These are phyloP conservation scores for Pichia ethanolica DNA, from an alignment of 805 yeast genomes.

Conservation along the genomic window DNA sequence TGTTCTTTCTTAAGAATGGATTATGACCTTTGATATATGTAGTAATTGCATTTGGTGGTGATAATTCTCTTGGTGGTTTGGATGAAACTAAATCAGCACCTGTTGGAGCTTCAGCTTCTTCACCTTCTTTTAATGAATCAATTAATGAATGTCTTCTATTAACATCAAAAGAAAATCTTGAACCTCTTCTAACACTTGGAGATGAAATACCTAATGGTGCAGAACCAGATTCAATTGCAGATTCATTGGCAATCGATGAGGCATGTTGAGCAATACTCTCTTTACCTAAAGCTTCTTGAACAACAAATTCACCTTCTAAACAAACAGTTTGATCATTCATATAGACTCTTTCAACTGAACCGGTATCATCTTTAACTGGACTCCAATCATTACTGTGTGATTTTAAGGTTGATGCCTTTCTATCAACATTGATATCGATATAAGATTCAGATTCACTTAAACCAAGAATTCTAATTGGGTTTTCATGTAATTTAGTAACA, in stretches of 20 bases:
- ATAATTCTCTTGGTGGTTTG: constrained; percentile 63
- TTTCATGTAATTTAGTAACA: constrained; percentile 63
- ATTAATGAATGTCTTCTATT: constrained; percentile 32
- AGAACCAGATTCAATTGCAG: constrained; percentile 15
- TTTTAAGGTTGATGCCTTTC: constrained; percentile 40
- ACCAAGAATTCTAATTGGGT: constrained; percentile 76
- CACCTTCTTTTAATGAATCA: constrained; percentile 19
- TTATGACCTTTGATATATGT: constrained; percentile 74
- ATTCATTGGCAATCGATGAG: constrained; percentile 19
- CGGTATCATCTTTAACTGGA: constrained; percentile 52
- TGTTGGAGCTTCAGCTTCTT: constrained; percentile 37
- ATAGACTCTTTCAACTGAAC: constrained; percentile 85
- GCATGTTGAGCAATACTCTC: constrained; percentile 42
- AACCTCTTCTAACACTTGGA: constrained; percentile 30
- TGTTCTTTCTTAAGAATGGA: constrained; percentile 83
- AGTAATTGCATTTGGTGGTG: constrained; percentile 73
- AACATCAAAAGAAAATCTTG: constrained; percentile 46
- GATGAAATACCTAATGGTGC: constrained; percentile 23
- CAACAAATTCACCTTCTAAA: constrained; percentile 71
- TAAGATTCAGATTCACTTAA: constrained; percentile 72
- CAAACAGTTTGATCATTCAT: constrained; percentile 73
- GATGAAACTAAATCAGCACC: constrained; percentile 69
- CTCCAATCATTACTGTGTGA: constrained; percentile 40
- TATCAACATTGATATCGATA: constrained; percentile 80
- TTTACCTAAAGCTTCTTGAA: constrained; percentile 54